Conservation (phyloP, 2,329 filamentous ascomycete species). For the Scleromitrula shiraiana region DNA sequence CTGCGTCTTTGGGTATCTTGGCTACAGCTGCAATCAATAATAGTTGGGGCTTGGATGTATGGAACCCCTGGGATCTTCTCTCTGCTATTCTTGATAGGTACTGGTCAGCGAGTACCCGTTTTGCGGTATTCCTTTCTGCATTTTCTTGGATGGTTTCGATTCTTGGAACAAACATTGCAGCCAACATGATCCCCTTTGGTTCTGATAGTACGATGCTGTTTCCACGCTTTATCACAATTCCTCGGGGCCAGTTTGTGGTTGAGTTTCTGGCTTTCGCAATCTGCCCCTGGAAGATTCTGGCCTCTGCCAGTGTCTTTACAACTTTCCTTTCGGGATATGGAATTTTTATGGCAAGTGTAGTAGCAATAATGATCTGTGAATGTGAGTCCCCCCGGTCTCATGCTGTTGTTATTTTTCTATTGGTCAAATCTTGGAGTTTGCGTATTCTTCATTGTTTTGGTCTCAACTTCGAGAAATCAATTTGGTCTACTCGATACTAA, state of each 20-base stretch:
- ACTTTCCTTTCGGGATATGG: slow-evolving; percentile 59
- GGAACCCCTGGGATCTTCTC: slow-evolving; percentile 41
- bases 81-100: slow-evolving; percentile 28
- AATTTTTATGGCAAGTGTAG: slow-evolving; percentile 47
- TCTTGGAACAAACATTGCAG: slow-evolving; percentile 47
- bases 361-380: slow-evolving; percentile 23
- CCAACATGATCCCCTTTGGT: slow-evolving; percentile 46
- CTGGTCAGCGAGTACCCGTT: slow-evolving; percentile 32
- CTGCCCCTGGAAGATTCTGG: slow-evolving; percentile 58
- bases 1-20: slow-evolving; percentile 25
- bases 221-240: slow-evolving; percentile 47
- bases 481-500: slow-evolving; percentile 11
- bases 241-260: slow-evolving; percentile 45
- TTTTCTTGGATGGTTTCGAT: slow-evolving; percentile 46
- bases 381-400: slow-evolving; percentile 19
- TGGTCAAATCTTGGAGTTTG: neutral
- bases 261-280: slow-evolving; percentile 46
- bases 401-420: neutral
- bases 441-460: neutral
- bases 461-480: neutral
- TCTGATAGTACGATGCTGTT: slow-evolving; percentile 47
- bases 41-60: slow-evolving; percentile 30
- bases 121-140: slow-evolving; percentile 38
- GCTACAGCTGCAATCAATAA: slow-evolving; percentile 26
- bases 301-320: slow-evolving; percentile 47